Evolutionary conservation across 208 protist genomes (phyloP).

Genomic region (Jaenimonas drosophilae): DNA sequence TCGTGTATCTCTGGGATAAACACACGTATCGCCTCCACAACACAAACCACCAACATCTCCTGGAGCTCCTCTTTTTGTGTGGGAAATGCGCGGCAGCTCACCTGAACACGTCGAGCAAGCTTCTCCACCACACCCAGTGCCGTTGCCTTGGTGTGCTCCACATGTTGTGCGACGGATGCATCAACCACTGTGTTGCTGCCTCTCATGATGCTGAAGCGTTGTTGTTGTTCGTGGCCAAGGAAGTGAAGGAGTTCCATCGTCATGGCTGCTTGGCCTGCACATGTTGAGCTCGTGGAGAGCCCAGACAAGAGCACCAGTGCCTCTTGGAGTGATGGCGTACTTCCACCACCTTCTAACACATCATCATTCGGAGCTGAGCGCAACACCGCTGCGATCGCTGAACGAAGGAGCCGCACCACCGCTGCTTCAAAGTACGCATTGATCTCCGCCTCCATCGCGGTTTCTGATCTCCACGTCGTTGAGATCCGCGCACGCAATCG

Average conservation of each 20-base stretch:
- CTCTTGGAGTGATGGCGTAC: background rate
- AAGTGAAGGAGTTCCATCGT: constrained; percentile 2
- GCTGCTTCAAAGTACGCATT: constrained; percentile 3
- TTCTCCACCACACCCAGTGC: background rate
- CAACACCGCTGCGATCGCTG: constrained; percentile 6
- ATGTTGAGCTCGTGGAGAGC: background rate
- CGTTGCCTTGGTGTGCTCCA: background rate
- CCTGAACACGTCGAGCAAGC: background rate
- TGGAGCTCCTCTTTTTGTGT: too few species aligned
- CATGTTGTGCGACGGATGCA: background rate
- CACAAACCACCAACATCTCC: too few species aligned
- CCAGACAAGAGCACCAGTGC: constrained; percentile 1
- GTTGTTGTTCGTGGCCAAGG: background rate
- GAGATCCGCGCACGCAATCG: too few species aligned
- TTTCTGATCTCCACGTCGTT: too few species aligned
- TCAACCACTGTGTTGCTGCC: background rate
- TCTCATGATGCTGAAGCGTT: background rate
- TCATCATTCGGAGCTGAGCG: too few species aligned
- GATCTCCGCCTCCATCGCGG: too few species aligned
- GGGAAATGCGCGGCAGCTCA: too few species aligned
- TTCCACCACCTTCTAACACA: too few species aligned
- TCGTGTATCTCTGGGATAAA: too few species aligned
- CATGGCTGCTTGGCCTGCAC: background rate
- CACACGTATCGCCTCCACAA: too few species aligned
- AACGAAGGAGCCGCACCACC: constrained; percentile 7